These are phyloP conservation scores for Diaporthe capsici DNA, from an alignment of 2,329 filamentous ascomycete species.

Conservation along the genomic window DNA sequence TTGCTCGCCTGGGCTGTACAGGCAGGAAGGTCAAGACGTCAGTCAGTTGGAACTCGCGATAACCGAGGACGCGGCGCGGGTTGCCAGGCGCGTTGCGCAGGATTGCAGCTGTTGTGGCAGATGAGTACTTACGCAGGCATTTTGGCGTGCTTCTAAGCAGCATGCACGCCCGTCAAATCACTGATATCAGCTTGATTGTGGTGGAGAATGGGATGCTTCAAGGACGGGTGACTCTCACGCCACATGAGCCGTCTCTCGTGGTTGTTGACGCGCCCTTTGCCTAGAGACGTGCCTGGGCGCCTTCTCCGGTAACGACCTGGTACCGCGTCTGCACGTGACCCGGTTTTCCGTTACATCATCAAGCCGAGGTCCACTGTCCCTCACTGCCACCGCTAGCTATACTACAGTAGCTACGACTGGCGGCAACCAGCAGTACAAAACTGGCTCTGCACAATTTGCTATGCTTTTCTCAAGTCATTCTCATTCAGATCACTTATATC, in stretches of 20 bases:
- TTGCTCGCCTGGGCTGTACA: slow-evolving; percentile 76
- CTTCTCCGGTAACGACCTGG: not conserved
- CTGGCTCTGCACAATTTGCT: not conserved
- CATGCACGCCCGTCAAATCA: not conserved
- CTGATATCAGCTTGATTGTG: not conserved
- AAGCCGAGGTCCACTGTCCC: not conserved
- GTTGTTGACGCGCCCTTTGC: slow-evolving; percentile 36
- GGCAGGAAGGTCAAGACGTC: slow-evolving; percentile 11
- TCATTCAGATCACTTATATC: not conserved
- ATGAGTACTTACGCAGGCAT: slow-evolving; percentile 61
- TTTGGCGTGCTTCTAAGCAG: slow-evolving; percentile 42
- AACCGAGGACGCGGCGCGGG: not conserved
- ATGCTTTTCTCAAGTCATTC: not conserved
- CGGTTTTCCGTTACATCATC: slow-evolving; percentile 14
- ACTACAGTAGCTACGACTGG: not conserved
- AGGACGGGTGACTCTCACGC: slow-evolving; percentile 14
- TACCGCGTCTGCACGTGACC: slow-evolving; percentile 36
- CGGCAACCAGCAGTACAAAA: not conserved
- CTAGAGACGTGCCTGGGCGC: slow-evolving; percentile 35
- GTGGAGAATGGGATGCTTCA: slow-evolving; percentile 25
- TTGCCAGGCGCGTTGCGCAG: slow-evolving; percentile 26
- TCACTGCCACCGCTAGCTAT: not conserved
- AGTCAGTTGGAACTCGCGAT: not conserved
- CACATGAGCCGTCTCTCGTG: not conserved
- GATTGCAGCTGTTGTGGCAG: slow-evolving; percentile 43